phyloP scores from a whole-genome alignment of 768 basidiomycete species.

The Pleurotus giganteus region DNA sequence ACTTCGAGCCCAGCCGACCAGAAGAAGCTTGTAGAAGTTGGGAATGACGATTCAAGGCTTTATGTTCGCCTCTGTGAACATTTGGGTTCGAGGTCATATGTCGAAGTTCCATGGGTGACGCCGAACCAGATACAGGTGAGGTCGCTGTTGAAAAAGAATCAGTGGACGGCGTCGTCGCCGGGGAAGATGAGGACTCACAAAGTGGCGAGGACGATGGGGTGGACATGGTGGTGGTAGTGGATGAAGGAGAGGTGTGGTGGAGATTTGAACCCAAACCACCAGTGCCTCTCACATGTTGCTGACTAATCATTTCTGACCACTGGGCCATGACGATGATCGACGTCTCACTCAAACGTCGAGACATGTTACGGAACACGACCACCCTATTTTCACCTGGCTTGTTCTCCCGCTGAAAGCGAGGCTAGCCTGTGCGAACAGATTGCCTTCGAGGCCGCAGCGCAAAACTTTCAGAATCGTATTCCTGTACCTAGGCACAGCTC shows the following conservation, averaged over 20 bases:
- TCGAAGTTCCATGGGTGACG: slow-evolving; percentile 39
- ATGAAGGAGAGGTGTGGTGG: not conserved
- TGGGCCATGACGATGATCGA: slow-evolving; percentile 2
- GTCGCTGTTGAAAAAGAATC: not conserved
- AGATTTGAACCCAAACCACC: not conserved
- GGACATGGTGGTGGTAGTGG: slow-evolving; percentile 6
- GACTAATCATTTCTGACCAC: slow-evolving; percentile 6
- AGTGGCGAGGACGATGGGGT: slow-evolving; percentile 3
- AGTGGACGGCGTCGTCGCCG: not conserved
- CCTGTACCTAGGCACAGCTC: not conserved
- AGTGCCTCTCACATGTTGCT: slow-evolving; percentile 4
- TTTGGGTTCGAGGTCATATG: slow-evolving; percentile 52
- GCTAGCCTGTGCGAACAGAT: not conserved
- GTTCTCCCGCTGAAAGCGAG: not conserved
- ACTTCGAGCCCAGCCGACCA: slow-evolving; percentile 54
- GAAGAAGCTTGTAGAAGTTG: slow-evolving; percentile 44
- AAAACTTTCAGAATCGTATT: not conserved
- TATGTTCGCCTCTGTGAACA: slow-evolving; percentile 24
- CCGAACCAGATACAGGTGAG: not conserved
- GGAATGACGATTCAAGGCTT: slow-evolving; percentile 31
- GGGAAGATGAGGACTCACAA: slow-evolving; percentile 2
- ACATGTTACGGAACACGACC: not conserved
- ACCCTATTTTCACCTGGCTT: slow-evolving; percentile 1
- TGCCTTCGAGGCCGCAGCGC: not conserved
- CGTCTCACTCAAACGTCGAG: slow-evolving; percentile 5